Base-by-base conservation (phyloP, 495 filamentous ascomycete genomes). In the Talaromyces nanjingensis region DNA sequence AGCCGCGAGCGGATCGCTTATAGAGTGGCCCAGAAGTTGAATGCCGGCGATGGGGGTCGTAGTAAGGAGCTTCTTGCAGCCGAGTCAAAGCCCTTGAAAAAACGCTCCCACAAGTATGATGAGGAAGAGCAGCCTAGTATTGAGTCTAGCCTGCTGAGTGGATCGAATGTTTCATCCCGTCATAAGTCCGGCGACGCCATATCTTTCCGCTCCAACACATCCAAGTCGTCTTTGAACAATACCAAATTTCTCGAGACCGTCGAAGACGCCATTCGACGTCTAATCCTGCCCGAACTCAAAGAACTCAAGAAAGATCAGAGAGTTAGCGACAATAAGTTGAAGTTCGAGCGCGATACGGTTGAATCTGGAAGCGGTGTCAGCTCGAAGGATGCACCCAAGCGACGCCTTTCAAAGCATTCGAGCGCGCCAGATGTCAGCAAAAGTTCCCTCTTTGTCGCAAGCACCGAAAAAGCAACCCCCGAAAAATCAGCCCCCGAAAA, bases 211-310 rank as follows among this genome's bases (percentile, higher is more conserved):
- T 93, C 91, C 4, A 85, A 86, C 31, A 86, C 87, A 16, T 94
- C 91, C 25, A 91, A 87, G 62, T 91, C 92, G 6, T 94, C 91
- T 0, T 88, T 96, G 74, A 97, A 96, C 75, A 97, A 98, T 71
- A 93, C 93, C 0, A 96, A 91, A 66, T 76, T 98, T n/a, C 83
- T 98, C 5, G 91, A 96, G 72, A 93, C 92, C 0, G 93, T 98
- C 7, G 93, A 98, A 74, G 93, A 97, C 77, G 92, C 94, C 22
- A 98, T 98, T 67, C 88, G 90, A 58, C 85, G 93, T 53, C 78
- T 98, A 57, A 96, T 98, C 58, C 76, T 98, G 1, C 96, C 94
- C 0, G 93, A 98, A 71, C 80, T 98, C 55, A 91, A 91, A 60
- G 91, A 91, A 33, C 80, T 98, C 54, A 97, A 96, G 75, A 86